These are phyloP conservation scores for Peronospora belbahrii DNA, from an alignment of 352 stramenopile genomes.

Conservation along the genomic window DNA sequence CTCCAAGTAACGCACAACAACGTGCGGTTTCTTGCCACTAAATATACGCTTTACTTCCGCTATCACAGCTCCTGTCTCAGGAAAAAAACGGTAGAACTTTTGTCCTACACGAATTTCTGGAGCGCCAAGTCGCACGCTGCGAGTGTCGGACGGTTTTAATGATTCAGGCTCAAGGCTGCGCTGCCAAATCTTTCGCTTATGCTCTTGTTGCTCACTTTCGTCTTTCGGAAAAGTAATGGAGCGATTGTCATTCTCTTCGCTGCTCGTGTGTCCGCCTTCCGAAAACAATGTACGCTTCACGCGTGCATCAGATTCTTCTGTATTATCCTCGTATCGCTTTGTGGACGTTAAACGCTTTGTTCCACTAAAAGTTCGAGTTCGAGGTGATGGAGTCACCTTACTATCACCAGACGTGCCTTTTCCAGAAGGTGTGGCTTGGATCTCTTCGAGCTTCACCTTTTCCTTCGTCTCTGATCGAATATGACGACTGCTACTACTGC, in stretches of 20 bases:
- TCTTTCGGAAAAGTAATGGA: constrained; percentile 1
- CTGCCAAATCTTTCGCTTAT: constrained; percentile 1
- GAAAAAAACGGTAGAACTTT: constrained; percentile 72
- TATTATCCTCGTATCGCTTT: constrained; percentile 9
- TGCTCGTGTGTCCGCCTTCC: constrained; percentile 44
- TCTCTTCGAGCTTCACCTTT: constrained; percentile 10
- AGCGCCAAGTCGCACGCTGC: constrained; percentile 35
- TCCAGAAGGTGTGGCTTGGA: constrained; percentile 10
- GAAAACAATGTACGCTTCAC: constrained; percentile 68
- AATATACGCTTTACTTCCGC: constrained; percentile 69
- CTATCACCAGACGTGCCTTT: constrained; percentile 1
- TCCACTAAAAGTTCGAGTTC: constrained; percentile 38
- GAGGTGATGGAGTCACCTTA: constrained; percentile 39
- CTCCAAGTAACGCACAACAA: constrained; percentile 53
- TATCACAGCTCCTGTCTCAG: constrained; percentile 43
- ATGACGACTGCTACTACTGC: background rate
- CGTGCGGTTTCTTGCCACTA: constrained; percentile 72
- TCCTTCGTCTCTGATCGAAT: constrained; percentile 6
- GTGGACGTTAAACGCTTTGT: constrained; percentile 24
- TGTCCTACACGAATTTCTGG: constrained; percentile 56
- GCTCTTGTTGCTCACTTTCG: constrained; percentile 1
- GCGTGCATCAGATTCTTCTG: constrained; percentile 8
- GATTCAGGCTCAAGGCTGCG: constrained; percentile 34
- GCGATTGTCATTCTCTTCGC: constrained; percentile 45
- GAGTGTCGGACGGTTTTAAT: constrained; percentile 44